Base-by-base conservation (phyloP, 2,329 filamentous ascomycete species). In the Emmonsiellopsis sp. region DNA sequence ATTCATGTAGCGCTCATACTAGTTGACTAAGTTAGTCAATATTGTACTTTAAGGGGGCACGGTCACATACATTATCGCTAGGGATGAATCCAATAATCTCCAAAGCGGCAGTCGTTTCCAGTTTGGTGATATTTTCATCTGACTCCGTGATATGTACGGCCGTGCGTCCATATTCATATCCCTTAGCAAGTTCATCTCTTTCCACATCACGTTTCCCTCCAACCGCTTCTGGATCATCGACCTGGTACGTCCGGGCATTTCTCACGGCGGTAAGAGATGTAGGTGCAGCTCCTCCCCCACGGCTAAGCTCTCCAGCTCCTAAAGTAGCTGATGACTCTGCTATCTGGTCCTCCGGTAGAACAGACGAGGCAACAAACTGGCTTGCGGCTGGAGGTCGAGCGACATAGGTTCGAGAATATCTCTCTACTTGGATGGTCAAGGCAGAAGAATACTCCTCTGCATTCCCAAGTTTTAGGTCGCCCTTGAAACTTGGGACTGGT, bases 121-220 rank as follows among this genome's bases (percentile, higher is more conserved):
- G 77, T 58, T 87, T 90, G n/a, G 89, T 95, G 54, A 96, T 83
- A 60, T 91, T 89, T 66, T 86, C 80, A 62, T 98, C 92, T 0
- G 86, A 86, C 61, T 91, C 85, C 59, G 83, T 88, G 60, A 98
- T 95, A 60, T 87, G 85, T 1, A 98, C 92, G 2, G 88, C 89
- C 0, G 92, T 96, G 53, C 90, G 81, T 45, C 93, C 93, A 66
- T 98, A 98, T 63, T 89, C 85, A 63, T 92, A 98, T 0, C 93
- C 93, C 67, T 90, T 95, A n/a, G 88, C 88, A 39, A 98, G 77
- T 13, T 88, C 82, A 11, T 95, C 90, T 54, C 83, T 83, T 32
- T 87, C 82, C 31, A 98, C 84, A 51, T 95, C 88, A 52, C 78
- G 79, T 71, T 92, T 95, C 10, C 87, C 87, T 13, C 88, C 89